phyloP scores from a whole-genome alignment of 106 monocot species.

The Ottelia alismoides region DNA sequence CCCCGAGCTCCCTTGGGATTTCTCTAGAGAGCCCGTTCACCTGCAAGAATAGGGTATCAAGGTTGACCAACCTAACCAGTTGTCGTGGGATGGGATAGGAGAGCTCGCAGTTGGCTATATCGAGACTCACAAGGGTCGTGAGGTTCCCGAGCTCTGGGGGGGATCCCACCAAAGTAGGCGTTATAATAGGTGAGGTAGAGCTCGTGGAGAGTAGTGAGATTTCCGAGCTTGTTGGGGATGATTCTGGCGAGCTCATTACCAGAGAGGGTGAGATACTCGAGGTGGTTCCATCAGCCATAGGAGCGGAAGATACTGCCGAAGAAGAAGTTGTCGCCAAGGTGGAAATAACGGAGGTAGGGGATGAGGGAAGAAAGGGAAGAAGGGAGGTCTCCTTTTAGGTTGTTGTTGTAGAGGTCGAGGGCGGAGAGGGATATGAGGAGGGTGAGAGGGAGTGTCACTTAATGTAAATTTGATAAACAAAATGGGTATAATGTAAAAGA shows the following conservation, averaged over 20 bases:
- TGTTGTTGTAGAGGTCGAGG: conserved; percentile 87
- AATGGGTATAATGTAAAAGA: no score
- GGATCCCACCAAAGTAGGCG: conserved; percentile 55
- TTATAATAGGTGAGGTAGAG: conserved; percentile 81
- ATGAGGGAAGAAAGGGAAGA: conserved; percentile 15
- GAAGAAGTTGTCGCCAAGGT: conserved; percentile 77
- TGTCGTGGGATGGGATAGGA: conserved; percentile 53
- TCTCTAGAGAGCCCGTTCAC: conserved; percentile 50
- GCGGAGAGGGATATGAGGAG: no score
- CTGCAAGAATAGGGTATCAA: conserved; percentile 72
- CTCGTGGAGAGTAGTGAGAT: conserved; percentile 21
- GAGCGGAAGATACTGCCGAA: conserved; percentile 41
- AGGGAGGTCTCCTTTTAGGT: conserved; percentile 62
- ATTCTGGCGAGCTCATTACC: conserved; percentile 60
- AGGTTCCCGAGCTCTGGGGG: conserved; percentile 57
- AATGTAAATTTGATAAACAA: no score
- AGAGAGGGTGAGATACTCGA: conserved; percentile 70
- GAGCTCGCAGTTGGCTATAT: conserved; percentile 70
- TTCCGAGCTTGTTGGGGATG: conserved; percentile 37
- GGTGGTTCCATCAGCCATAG: conserved; percentile 37
- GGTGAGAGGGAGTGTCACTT: no score
- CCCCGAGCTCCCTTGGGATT: conserved; percentile 47
- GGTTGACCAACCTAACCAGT: conserved; percentile 40
- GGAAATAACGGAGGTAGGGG: conserved; percentile 32
- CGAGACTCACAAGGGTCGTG: conserved; percentile 36